Evolutionary conservation across 371 early-diverging fungal genomes (phyloP).

Genomic region (Actinomortierella ambigua): DNA sequence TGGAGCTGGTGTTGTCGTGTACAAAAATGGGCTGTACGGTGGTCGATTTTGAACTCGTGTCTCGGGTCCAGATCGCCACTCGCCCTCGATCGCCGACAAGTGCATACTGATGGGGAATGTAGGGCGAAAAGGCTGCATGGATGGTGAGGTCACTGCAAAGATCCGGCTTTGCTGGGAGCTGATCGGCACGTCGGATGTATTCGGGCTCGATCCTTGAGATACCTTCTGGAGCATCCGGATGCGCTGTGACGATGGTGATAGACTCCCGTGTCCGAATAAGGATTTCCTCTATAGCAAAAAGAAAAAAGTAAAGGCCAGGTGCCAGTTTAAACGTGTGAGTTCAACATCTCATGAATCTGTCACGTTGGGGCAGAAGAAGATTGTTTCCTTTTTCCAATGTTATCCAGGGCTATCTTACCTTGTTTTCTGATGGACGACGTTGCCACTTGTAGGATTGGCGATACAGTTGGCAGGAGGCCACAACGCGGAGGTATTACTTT

Average conservation of each 20-base stretch:
- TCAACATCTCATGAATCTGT: too few species aligned
- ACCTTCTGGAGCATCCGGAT: constrained; percentile 6
- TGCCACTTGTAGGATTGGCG: constrained; percentile 27
- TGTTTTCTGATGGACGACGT: constrained; percentile 9
- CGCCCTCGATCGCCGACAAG: constrained; percentile 30
- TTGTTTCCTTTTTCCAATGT: too few species aligned
- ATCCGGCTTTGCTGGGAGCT: constrained; percentile 10
- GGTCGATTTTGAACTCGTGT: too few species aligned
- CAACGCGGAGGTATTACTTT: constrained; percentile 17
- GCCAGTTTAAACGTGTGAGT: too few species aligned
- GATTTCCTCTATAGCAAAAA: constrained; percentile 15
- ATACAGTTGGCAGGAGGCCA: constrained; percentile 12
- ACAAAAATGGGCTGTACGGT: too few species aligned
- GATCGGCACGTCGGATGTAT: constrained; percentile 9
- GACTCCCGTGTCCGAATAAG: constrained; percentile 28
- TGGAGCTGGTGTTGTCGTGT: too few species aligned
- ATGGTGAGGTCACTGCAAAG: constrained; percentile 21
- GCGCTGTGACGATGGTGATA: constrained; percentile 17
- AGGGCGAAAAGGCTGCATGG: constrained; percentile 35
- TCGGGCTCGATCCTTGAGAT: constrained; percentile 26
- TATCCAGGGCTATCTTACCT: too few species aligned
- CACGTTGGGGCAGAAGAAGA: too few species aligned
- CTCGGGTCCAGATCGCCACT: constrained; percentile 22
- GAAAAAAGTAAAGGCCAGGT: too few species aligned
- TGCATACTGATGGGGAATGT: constrained; percentile 26